Evolutionary conservation across 2,329 filamentous ascomycete species (phyloP).

Genomic region (Zymoseptoria tritici): DNA sequence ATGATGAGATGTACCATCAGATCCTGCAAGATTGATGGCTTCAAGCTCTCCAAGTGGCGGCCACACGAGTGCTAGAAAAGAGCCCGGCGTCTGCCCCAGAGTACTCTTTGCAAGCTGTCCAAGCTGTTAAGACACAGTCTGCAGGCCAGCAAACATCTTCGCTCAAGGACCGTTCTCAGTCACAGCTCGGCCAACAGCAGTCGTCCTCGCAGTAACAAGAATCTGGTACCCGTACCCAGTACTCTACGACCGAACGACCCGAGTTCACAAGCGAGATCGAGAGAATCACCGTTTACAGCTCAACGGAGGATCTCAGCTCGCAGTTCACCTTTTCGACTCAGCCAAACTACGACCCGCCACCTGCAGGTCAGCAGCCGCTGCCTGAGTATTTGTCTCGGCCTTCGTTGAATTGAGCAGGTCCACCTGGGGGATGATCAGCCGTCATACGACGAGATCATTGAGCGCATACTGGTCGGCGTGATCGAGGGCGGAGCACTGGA

Average conservation of each 20-base stretch:
- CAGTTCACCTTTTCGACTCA: constrained; percentile 2
- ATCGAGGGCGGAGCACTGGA: too few relatives aligned
- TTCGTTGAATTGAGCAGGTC: too few relatives aligned
- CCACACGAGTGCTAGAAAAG: neutral
- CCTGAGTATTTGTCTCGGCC: constrained; percentile 2
- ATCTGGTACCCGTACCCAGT: neutral
- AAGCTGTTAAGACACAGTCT: neutral
- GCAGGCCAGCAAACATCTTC: neutral
- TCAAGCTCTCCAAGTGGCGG: too few relatives aligned
- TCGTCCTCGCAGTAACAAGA: neutral
- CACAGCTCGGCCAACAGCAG: neutral
- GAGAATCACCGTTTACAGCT: constrained; percentile 2
- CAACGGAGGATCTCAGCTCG: neutral
- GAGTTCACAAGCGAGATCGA: neutral
- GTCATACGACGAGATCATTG: too few relatives aligned
- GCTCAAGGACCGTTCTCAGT: neutral
- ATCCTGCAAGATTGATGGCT: too few relatives aligned
- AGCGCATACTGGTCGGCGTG: too few relatives aligned
- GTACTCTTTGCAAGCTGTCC: neutral
- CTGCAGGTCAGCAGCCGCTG: constrained; percentile 10
- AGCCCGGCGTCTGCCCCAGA: neutral
- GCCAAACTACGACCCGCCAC: constrained; percentile 14
- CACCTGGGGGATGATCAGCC: too few relatives aligned
- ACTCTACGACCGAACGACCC: neutral
- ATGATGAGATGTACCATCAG: too few relatives aligned